These are phyloP conservation scores for Leishmania guyanensis DNA, from an alignment of 208 protist species.

Conservation along the genomic window DNA sequence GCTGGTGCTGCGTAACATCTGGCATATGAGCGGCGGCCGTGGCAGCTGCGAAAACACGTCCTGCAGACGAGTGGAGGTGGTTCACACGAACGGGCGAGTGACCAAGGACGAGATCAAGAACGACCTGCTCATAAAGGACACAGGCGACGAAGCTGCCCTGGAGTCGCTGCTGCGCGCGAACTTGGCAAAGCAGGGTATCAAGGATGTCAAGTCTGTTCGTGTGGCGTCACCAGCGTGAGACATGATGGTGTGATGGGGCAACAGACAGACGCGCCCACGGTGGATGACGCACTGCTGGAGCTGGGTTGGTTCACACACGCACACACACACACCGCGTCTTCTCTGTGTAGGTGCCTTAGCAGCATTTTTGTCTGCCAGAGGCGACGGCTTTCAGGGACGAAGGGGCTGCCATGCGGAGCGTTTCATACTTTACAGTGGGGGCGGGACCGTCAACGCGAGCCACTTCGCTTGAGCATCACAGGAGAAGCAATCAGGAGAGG, in stretches of 20 bases:
- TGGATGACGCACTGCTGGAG: background rate
- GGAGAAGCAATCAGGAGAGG: background rate
- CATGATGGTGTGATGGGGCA: background rate
- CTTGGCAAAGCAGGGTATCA: conserved; percentile 81
- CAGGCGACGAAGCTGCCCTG: conserved; percentile 44
- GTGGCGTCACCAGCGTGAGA: conserved; percentile 26
- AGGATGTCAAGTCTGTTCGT: conserved; percentile 72
- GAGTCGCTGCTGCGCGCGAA: conserved; percentile 62
- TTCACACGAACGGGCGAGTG: conserved; percentile 81
- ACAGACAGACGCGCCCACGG: background rate
- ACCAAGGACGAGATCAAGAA: conserved; percentile 86
- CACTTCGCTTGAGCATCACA: background rate
- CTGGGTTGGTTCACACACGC: background rate
- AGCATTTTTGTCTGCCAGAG: background rate
- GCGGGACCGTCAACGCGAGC: background rate
- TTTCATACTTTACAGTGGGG: background rate
- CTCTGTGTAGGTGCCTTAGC: background rate
- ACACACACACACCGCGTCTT: background rate
- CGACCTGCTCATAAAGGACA: conserved; percentile 74
- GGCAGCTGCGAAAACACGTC: conserved; percentile 82
- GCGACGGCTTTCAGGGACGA: background rate
- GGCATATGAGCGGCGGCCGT: conserved; percentile 90
- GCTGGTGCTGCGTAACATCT: conserved; percentile 84
- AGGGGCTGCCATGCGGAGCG: background rate
- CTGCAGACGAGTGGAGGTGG: conserved; percentile 82